Conservation (phyloP, 1,284 basidiomycete species). For the Trametes pubescens region DNA sequence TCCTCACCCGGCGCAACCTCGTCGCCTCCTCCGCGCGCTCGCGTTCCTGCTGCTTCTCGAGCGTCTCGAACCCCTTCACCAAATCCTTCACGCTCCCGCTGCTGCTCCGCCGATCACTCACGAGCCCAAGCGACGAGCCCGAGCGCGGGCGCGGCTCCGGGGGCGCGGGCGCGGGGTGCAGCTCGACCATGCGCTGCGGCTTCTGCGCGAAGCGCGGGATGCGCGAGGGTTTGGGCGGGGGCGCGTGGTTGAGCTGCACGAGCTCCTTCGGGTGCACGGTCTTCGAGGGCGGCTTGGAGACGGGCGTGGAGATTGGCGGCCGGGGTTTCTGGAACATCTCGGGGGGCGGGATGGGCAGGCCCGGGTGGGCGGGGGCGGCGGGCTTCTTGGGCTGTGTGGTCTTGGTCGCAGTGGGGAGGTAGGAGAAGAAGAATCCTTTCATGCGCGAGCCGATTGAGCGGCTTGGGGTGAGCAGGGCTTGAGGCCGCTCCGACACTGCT, state of each 20-base stretch:
- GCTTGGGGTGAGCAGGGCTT: slow-evolving; percentile 20
- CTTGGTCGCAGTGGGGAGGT: slow-evolving; percentile 60
- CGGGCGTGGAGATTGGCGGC: slow-evolving; percentile 65
- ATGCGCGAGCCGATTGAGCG: slow-evolving; percentile 42
- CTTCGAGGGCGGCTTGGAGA: slow-evolving; percentile 54
- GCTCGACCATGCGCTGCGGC: slow-evolving; percentile 61
- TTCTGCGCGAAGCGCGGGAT: slow-evolving; percentile 50
- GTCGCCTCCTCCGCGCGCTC: slow-evolving; percentile 35
- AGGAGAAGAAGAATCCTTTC: slow-evolving; percentile 66
- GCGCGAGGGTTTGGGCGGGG: slow-evolving; percentile 50
- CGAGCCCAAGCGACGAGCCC: slow-evolving; percentile 35
- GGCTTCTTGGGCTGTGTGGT: slow-evolving; percentile 34
- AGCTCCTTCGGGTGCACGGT: slow-evolving; percentile 65
- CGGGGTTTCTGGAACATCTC: slow-evolving; percentile 58
- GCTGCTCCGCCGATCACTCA: slow-evolving; percentile 59
- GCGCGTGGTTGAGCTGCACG: slow-evolving; percentile 63
- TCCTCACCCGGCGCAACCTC: slow-evolving; percentile 38
- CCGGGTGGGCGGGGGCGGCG: slow-evolving; percentile 36
- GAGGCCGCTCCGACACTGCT: slow-evolving; percentile 14
- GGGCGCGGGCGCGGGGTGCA: slow-evolving; percentile 56
- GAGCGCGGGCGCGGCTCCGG: slow-evolving; percentile 37
- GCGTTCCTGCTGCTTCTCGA: slow-evolving; percentile 45
- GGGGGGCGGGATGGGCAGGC: slow-evolving; percentile 61
- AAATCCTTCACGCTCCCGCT: slow-evolving; percentile 74
- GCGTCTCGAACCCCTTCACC: slow-evolving; percentile 66